Percentiles rank a stretch among this genome's conserved stretches.
Evolutionary conservation across 345 rosid genomes (phyloP).

Genomic region (Excoecaria agallocha): DNA sequence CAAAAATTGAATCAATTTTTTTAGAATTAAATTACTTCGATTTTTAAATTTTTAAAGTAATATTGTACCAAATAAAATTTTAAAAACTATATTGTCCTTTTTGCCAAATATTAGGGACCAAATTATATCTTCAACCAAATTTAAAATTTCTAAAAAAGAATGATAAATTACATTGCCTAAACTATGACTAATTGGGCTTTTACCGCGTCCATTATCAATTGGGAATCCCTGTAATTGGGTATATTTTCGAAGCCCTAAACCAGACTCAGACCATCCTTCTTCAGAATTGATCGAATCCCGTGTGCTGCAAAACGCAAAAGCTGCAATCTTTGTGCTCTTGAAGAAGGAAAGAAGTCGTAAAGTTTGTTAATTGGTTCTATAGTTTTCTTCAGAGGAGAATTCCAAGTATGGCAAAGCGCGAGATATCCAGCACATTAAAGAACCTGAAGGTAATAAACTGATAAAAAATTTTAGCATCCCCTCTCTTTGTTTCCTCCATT

Average conservation of each 20-base stretch:
- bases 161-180: no score
- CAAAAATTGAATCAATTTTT: no score
- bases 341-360: neutral
- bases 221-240: neutral
- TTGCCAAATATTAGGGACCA: no score
- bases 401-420: slow-evolving; percentile 71
- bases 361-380: neutral
- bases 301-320: neutral
- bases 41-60: no score
- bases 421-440: slow-evolving; percentile 77
- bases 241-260: neutral
- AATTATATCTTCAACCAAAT: no score
- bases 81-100: no score
- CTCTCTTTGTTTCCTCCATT: neutral
- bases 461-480: neutral
- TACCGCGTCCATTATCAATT: no score
- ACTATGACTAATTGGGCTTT: no score
- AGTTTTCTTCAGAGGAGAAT: neutral
- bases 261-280: neutral
- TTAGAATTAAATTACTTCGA: no score
- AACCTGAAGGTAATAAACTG: slow-evolving; percentile 64
- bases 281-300: neutral
- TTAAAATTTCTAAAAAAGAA: no score
- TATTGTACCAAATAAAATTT: no score
- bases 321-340: neutral